Evolutionary conservation across 768 basidiomycete species (phyloP), one percentile per base, ranked within the genome.

Genomic region (Coprinopsis cinerea): DNA sequence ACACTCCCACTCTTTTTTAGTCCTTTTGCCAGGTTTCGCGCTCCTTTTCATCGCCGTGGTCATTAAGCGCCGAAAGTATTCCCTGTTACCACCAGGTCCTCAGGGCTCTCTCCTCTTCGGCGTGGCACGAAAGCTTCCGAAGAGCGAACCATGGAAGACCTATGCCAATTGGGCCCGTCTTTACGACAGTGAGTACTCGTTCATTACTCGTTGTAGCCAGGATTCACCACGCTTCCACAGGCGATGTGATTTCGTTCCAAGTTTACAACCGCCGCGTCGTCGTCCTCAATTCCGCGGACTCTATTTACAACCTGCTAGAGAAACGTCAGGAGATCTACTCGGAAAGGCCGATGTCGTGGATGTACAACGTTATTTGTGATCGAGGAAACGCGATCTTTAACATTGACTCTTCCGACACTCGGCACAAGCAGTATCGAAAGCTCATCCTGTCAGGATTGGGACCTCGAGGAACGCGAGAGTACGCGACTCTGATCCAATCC

Each of bases 271-370:
- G 62, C n/a, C 64, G 63, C 18, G 64, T 75, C 22, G 57, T 82
- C 42, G 67, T 82, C 35, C 64, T 83, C 7, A 82, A 79, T 60
- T 70, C 69, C 41, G 64, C 65, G 40, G 55, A 59, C 22, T 62
- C 74, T 6, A 70, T 78, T 3, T 60, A 66, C 44, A 72, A 79
- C 24, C 67, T 83, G 3, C 68, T 83, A 6, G 75, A 76, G 46
- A 67, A 68, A 49, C 73, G 80, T 18, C 72, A 77, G 24, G 61
- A 60, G 37, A 73, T 75, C 27, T 83, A 82, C 53, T 81, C 79
- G 4, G 79, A 79, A 52, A 72, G 80, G 6, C 79, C 78, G 2
- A 64, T 63, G 45, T 64, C 64, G 4, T 68, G 67, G 63, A 74
- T 77, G 71, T 72, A 64, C 52, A 62, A 69, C 45, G 67, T 67